Evolutionary conservation across 768 basidiomycete species (phyloP), one percentile per base, ranked within the genome.

Genomic region (Mycena haematopus): DNA sequence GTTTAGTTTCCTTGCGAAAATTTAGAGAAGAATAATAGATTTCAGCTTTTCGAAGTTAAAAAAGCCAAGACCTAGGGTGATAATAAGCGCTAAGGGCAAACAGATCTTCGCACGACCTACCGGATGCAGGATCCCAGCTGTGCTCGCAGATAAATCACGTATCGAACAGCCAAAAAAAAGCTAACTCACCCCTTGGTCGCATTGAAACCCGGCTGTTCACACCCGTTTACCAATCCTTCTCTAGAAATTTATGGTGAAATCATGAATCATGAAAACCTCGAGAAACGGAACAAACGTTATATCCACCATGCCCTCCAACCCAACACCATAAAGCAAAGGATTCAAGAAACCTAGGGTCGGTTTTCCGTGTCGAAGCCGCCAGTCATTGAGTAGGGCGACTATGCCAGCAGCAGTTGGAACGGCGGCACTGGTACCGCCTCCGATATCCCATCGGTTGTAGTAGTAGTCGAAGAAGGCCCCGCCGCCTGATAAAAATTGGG

Each of bases 331-430:
- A 9, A 82, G 49, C 60, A 79, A 75, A 0, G 78, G 76, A 50
- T 78, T 77, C 46, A 77, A 70, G 63, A 77, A 77, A 10, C 78
- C 81, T 24, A 82, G 66, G 0, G 78, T 56, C 0, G 54, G 58
- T 65, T 78, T 80, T 10, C 69, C 65, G 3, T 13, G 0, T 8
- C 68, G 66, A 40, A 82, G 66, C 11, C 79, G 78, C 5, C 75
- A 79, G 59, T 80, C 80, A 49, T 80, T 80, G 21, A 81, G 67
- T 65, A 80, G 68, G 2, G 80, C 58, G 47, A 80, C 62, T 17
- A 80, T 78, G n/a, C 75, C 64, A 3, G 77, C 81, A 2, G 78
- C 65, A 19, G 68, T 71, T 0, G 81, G 81, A 0, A 76, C 1
- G 0, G 76, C n/a, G 1, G 77, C 79, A 11, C 75, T 77, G 1